Evolutionary conservation across 2,329 filamentous ascomycete genomes (phyloP).

Genomic region (Sarocladiaceae sp.): DNA sequence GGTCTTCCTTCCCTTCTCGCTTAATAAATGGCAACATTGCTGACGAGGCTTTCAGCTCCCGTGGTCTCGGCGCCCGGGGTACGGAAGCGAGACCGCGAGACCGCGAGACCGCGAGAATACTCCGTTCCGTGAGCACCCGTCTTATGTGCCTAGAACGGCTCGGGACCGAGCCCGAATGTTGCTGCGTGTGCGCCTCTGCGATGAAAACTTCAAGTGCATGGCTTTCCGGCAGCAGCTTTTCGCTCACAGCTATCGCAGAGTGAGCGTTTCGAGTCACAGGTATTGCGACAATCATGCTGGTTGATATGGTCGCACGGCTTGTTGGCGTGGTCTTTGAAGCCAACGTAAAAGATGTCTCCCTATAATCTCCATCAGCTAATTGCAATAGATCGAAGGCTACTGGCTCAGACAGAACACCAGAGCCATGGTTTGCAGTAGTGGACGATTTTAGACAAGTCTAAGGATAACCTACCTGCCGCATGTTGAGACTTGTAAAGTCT

Average conservation of each 20-base stretch:
- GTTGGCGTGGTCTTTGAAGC: slow-evolving; percentile 3
- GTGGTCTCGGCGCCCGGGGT: no score
- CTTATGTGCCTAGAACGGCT: no score
- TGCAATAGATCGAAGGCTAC: neutral
- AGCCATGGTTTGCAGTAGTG: neutral
- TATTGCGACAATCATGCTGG: slow-evolving; percentile 1
- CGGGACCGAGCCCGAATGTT: no score
- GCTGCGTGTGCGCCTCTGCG: no score
- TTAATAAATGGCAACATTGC: no score
- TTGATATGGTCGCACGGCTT: slow-evolving; percentile 7
- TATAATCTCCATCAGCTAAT: no score
- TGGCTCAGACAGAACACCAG: neutral
- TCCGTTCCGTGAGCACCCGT: no score
- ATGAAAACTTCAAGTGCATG: slow-evolving; percentile 1
- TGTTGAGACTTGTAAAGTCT: no score
- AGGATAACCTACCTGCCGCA: neutral
- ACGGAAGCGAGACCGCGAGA: no score
- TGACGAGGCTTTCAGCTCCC: no score
- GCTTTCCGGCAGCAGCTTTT: neutral
- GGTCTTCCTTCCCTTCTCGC: no score
- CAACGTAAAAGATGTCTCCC: slow-evolving; percentile 6
- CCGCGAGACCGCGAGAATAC: no score
- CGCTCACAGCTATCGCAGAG: neutral
- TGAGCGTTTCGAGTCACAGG: neutral
- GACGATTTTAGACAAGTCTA: neutral